Evolutionary conservation across 495 filamentous ascomycete genomes (phyloP).

Genomic region (Cercophora sp.): DNA sequence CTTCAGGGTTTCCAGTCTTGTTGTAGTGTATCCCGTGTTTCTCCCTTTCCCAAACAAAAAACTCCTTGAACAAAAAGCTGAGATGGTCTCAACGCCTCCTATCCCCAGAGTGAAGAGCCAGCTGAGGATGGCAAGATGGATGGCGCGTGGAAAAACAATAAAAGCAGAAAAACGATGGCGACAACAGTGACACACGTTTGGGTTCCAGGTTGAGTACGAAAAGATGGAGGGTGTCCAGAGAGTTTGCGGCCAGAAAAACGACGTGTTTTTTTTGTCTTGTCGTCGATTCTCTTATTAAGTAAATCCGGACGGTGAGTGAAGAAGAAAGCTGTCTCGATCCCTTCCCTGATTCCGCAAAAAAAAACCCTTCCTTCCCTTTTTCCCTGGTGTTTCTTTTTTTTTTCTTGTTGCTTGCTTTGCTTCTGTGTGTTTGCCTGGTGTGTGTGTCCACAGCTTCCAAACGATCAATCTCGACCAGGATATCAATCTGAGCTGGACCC

Average conservation of each 20-base stretch:
- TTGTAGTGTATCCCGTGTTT: neutral
- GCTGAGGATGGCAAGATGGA: neutral
- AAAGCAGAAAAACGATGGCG: neutral
- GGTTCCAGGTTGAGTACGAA: neutral
- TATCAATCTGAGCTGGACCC: slow-evolving; percentile 11
- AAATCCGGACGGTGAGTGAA: slow-evolving; percentile 12
- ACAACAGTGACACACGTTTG: slow-evolving; percentile 6
- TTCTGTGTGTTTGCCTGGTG: slow-evolving; percentile 7
- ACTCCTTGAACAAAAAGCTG: neutral
- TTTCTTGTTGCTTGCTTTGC: slow-evolving; percentile 1
- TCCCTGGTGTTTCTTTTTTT: slow-evolving; percentile 3
- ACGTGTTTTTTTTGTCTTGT: slow-evolving; percentile 14
- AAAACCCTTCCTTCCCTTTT: slow-evolving; percentile 2
- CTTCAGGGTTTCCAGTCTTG: neutral
- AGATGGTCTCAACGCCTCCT: neutral
- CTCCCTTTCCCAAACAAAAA: neutral
- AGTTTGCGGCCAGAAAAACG: slow-evolving; percentile 14
- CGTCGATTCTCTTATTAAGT: slow-evolving; percentile 4
- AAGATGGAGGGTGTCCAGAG: slow-evolving; percentile 6
- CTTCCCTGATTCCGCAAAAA: slow-evolving; percentile 4
- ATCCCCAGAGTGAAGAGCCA: no score
- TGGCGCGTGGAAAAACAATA: neutral
- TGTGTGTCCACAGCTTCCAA: neutral
- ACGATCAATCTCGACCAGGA: slow-evolving; percentile 4
- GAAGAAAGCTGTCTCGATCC: slow-evolving; percentile 1